Conservation (phyloP, 1,139 yeast genomes). For the Tardiomyces blankii region DNA sequence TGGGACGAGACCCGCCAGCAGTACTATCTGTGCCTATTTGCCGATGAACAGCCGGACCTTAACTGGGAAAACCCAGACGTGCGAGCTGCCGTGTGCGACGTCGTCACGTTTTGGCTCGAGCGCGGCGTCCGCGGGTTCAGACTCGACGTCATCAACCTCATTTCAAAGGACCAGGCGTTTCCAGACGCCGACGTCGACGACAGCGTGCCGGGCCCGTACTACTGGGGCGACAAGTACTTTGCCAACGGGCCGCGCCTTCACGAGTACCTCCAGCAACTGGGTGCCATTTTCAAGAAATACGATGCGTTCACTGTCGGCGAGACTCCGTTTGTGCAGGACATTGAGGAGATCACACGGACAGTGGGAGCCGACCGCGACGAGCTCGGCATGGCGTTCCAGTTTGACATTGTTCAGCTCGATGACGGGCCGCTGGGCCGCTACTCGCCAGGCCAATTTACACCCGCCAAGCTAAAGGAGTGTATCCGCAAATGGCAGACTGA, state of each 20-base stretch:
- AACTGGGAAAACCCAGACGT: constrained; percentile 49
- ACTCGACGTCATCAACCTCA: constrained; percentile 44
- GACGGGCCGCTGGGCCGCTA: constrained; percentile 28
- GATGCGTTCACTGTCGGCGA: constrained; percentile 53
- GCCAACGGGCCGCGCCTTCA: constrained; percentile 45
- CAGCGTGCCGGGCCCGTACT: constrained; percentile 30
- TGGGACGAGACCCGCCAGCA: constrained; percentile 44
- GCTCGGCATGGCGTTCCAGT: constrained; percentile 42
- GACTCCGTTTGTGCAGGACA: constrained; percentile 24
- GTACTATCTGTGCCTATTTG: constrained; percentile 44
- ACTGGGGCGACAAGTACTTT: constrained; percentile 28
- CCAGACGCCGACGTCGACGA: constrained; percentile 40
- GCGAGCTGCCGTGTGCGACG: constrained; percentile 40
- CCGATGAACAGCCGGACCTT: constrained; percentile 44
- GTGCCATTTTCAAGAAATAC: constrained; percentile 35
- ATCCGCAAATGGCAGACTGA: constrained; percentile 29
- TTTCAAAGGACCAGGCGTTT: constrained; percentile 39
- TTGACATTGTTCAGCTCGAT: constrained; percentile 38
- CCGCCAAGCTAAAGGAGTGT: constrained; percentile 36
- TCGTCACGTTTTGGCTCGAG: constrained; percentile 44
- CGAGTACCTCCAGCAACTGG: constrained; percentile 47
- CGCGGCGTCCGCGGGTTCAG: constrained; percentile 51
- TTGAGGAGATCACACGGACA: constrained; percentile 30
- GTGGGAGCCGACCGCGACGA: constrained; percentile 40
- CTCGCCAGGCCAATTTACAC: constrained; percentile 25